phyloP scores from a whole-genome alignment of 352 stramenopile genomes.

The Globisporangium middletonii region DNA sequence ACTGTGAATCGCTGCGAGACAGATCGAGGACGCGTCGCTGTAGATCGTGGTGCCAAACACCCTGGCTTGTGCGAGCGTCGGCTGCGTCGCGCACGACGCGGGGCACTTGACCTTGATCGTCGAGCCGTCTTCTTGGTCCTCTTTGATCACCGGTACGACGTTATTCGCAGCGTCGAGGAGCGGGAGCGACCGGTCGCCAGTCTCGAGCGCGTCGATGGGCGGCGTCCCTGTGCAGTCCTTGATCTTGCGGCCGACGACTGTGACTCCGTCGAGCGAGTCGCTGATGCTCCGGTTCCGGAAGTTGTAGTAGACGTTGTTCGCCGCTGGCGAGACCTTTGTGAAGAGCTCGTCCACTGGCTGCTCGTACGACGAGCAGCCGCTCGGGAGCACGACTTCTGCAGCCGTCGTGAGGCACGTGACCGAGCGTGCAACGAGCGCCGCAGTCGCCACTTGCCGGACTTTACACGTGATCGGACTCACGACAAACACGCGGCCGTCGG shows the following conservation, averaged over 20 bases:
- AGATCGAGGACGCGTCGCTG: conserved; percentile 88
- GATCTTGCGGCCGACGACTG: conserved; percentile 57
- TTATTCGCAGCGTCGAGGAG: conserved; percentile 15
- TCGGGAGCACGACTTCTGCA: conserved; percentile 84
- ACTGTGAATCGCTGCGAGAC: conserved; percentile 87
- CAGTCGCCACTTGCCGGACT: conserved; percentile 77
- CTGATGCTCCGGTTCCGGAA: conserved; percentile 38
- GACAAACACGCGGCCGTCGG: conserved; percentile 87
- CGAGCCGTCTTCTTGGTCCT: conserved; percentile 88
- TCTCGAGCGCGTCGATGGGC: conserved; percentile 78
- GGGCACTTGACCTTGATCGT: conserved; percentile 83
- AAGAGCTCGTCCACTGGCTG: conserved; percentile 86
- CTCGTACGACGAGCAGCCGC: conserved; percentile 93
- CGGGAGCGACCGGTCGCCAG: conserved; percentile 43
- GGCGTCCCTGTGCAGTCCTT: conserved; percentile 91
- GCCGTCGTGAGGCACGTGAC: conserved; percentile 78
- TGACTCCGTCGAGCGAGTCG: conserved; percentile 37
- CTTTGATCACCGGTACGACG: conserved; percentile 35
- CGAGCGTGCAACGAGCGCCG: conserved; percentile 51
- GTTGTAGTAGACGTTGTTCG: conserved; percentile 94
- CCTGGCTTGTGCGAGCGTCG: conserved; percentile 3
- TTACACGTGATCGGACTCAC: conserved; percentile 89
- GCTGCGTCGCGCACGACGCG: conserved; percentile 30
- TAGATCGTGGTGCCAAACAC: conserved; percentile 79
- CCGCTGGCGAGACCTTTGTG: conserved; percentile 57